Base-by-base conservation (phyloP, 305 asterid species). In the Rubia balearica region DNA sequence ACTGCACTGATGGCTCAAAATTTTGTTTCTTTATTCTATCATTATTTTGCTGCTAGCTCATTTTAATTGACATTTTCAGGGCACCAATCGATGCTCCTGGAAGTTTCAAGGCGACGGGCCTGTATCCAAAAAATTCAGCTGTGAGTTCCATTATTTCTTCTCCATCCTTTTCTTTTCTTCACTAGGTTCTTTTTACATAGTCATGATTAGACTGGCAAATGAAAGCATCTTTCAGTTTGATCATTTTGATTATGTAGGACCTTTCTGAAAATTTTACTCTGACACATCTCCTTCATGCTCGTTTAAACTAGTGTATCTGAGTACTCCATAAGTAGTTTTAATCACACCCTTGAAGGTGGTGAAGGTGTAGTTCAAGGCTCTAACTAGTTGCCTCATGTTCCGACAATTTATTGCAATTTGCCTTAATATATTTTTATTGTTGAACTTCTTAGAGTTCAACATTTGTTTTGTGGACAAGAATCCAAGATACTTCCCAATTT, bases 31-130 rank as follows among this genome's bases (percentile, higher is more conserved):
- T 60, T 42, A 12, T 60, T 46, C 46, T 70, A 48, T 42, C 30
- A 43, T 42, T 59, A 9, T 51, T 19, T 49, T 51, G 36, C 42
- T 51, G 59, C 73, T 68, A n/a, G 8, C 74, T 82, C 59, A 71
- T 67, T 42, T 79, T 17, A 43, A 63, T 14, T 79, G 49, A 7
- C 51, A 62, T 71, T 73, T 77, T 55, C 89, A 89, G 95, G 82
- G 33, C 70, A 21, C 83, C 84, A 13, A 67, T 79, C 71, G 82
- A 73, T 70, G 85, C 80, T 65, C 81, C 67, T 45, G 82, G 78
- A 83, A 79, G 75, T 68, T 70, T 73, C 27, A 72, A 53, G 27
- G 33, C 70, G 81, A 77, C 79, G 73, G 83, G 77, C 73, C 65
- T 75, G 27, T 59, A 53, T 24, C 61, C 71, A 48, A 51, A 56